Conservation (phyloP, 805 yeast genomes). For the Yarrowia sp. region DNA sequence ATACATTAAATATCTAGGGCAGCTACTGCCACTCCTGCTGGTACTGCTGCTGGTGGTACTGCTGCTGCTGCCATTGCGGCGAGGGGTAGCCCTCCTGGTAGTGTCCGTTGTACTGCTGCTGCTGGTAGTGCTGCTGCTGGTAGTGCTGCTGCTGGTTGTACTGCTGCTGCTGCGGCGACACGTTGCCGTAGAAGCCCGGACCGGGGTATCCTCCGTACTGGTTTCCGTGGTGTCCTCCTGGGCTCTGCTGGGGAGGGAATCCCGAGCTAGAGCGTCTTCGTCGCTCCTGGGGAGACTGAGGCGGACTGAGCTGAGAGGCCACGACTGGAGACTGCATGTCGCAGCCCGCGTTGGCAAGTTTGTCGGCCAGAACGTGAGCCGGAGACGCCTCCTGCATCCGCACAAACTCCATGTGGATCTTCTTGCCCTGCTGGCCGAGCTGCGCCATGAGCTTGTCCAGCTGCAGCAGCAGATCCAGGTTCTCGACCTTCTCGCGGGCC, state of each 20-base stretch:
- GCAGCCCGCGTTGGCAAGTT: slow-evolving; percentile 9
- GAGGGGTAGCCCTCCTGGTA: not conserved
- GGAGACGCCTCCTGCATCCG: slow-evolving; percentile 10
- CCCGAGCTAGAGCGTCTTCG: not conserved
- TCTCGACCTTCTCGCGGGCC: not conserved
- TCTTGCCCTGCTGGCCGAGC: not conserved
- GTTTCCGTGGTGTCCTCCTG: not conserved
- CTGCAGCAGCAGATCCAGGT: not conserved
- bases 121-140: not conserved
- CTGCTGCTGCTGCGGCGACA: not conserved
- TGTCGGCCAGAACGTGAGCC: not conserved
- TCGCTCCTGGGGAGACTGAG: not conserved
- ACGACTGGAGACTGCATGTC: not conserved
- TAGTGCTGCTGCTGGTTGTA: not conserved
- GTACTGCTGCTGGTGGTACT: not conserved
- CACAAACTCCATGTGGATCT: not conserved
- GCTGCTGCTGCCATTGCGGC: not conserved
- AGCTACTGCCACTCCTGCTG: not conserved
- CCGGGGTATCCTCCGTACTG: not conserved
- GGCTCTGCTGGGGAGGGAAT: not conserved
- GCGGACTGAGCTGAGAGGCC: not conserved
- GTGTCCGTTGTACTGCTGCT: not conserved
- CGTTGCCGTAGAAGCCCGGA: not conserved
- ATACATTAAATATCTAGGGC: not conserved
- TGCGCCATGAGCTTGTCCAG: not conserved